Evolutionary conservation across 768 basidiomycete species (phyloP), one percentile per base, ranked within the genome.

Genomic region (Agaricus blazei): DNA sequence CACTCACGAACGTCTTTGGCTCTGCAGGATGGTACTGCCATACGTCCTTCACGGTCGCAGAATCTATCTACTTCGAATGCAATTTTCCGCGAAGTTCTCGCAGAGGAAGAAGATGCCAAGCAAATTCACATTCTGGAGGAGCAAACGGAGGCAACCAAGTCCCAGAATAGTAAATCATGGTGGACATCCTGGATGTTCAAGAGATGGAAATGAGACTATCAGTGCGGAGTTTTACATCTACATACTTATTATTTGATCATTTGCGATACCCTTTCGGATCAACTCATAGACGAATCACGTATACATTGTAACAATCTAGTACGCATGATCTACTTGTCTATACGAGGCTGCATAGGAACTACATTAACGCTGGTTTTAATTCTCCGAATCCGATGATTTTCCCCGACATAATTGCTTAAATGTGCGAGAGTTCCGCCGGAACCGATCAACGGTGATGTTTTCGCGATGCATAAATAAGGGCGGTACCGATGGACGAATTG

Each of bases 121-220:
- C 73, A 74, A 31, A 74, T 81, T 59, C 71, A 80, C 44, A 62
- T 82, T 48, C 75, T 81, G 61, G 76, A 77, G 46, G 86, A 88
- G 66, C 69, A 80, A 60, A 73, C 71, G 9, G 78, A 82, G 59
- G 78, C 73, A 36, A 69, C 73, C 34, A 75, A 75, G 58, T 69
- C 73, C 23, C 72, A 68, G 52, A 68, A 68, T 27, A 71, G 73
- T 31, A 80, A 77, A 60, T 80, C 84, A 11, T 84, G 83, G 84
- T 68, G 84, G 59, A 82, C 78, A 38, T 77, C 83, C 31, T 87
- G 85, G 86, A 78, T 86, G 76, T 87, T 84, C 66, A 74, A 70
- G 61, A 74, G 67, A 58, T 56, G 65, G 44, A 60, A 69, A 43
- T 75, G 59, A 70, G 38, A 42, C 15, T 28, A 56, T 24, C 41